These are phyloP conservation scores for Alternaria sp. DNA, from an alignment of 2,329 filamentous ascomycete species.

Conservation along the genomic window DNA sequence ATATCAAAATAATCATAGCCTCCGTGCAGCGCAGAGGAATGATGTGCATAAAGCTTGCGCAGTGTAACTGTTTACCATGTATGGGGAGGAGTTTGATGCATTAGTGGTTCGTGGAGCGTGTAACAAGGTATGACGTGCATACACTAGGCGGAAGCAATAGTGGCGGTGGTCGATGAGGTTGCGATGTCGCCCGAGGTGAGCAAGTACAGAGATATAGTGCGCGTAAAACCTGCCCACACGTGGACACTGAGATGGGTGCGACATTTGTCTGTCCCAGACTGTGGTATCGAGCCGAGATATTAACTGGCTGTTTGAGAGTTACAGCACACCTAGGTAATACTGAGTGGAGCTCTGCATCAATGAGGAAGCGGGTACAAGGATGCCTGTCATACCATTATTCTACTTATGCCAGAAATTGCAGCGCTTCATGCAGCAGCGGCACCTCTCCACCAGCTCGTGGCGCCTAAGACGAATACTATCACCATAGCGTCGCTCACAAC, in stretches of 20 bases:
- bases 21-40: neutral
- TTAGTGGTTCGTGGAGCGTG: neutral
- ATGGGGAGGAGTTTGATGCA: neutral
- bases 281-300: neutral
- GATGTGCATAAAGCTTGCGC: neutral
- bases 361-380: neutral
- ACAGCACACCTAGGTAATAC: neutral
- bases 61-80: neutral
- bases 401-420: neutral
- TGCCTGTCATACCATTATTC: constrained; percentile 3
- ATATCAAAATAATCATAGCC: neutral
- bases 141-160: neutral
- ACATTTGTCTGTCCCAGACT: neutral
- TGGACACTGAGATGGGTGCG: neutral
- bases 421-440: constrained; percentile 32
- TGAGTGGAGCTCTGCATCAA: neutral
- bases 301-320: neutral
- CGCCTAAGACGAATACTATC: constrained; percentile 76
- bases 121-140: constrained; percentile 8
- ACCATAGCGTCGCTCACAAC: constrained; percentile 76
- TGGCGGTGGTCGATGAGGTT: neutral
- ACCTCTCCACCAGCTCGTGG: constrained; percentile 58
- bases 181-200: neutral
- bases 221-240: neutral
- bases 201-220: neutral